Conservation (phyloP, 2,329 filamentous ascomycete genomes). For the Claviceps pazoutovae region DNA sequence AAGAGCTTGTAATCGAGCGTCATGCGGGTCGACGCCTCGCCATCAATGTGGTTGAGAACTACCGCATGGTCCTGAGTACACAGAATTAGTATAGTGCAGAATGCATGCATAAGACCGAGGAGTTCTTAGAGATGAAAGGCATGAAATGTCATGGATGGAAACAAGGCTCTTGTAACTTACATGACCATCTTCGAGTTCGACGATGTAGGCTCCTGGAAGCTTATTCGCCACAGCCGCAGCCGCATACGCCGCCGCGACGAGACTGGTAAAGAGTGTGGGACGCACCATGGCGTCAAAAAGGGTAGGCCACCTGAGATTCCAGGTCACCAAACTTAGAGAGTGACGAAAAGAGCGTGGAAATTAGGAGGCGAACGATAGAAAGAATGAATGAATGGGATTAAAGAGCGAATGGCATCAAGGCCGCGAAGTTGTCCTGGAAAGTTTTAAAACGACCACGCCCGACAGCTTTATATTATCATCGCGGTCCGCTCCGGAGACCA, state of each 20-base stretch:
- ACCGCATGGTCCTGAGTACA: slow-evolving; percentile 1
- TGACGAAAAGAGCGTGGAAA: not conserved
- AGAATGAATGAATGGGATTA: not conserved
- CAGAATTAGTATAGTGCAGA: no score
- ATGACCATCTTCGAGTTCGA: slow-evolving; percentile 37
- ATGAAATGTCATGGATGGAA: not conserved
- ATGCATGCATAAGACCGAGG: no score
- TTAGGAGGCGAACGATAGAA: not conserved
- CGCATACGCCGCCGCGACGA: slow-evolving; percentile 12
- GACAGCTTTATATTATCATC: not conserved
- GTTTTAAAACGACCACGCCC: not conserved
- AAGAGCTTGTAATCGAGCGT: slow-evolving; percentile 36
- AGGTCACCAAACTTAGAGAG: not conserved
- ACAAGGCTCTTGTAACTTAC: slow-evolving; percentile 16
- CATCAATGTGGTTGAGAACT: slow-evolving; percentile 2
- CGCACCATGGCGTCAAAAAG: slow-evolving; percentile 5
- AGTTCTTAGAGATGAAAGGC: not conserved
- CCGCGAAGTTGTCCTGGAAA: no score
- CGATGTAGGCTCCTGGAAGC: slow-evolving; percentile 36
- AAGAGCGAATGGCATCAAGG: not conserved
- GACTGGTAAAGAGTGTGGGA: slow-evolving; percentile 5
- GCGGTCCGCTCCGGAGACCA: not conserved
- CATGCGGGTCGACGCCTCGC: slow-evolving; percentile 27
- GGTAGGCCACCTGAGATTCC: not conserved
- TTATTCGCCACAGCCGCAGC: slow-evolving; percentile 14